A percentile compares a stretch with the other conserved stretches of the same genome.
These are phyloP conservation scores for Ceratocystis diversiconidia DNA, from an alignment of 2,329 filamentous ascomycete genomes.

Conservation along the genomic window DNA sequence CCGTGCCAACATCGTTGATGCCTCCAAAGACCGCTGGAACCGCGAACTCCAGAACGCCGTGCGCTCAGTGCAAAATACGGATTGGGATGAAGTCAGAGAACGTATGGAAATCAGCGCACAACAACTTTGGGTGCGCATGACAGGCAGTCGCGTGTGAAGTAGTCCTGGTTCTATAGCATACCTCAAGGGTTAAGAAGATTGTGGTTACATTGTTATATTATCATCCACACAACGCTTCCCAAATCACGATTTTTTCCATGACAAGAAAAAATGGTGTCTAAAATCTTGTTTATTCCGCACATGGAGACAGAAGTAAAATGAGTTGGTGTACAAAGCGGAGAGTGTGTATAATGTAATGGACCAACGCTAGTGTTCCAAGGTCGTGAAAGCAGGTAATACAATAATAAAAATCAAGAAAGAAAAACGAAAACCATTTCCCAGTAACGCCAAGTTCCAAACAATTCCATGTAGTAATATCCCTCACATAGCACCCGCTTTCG, in stretches of 20 bases:
- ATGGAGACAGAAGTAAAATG: not conserved
- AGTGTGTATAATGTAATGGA: not conserved
- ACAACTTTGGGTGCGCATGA: constrained; percentile 8
- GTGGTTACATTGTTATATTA: not conserved
- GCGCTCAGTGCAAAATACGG: constrained; percentile 48
- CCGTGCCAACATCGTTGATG: constrained; percentile 45
- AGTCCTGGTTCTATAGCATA: too few relatives aligned
- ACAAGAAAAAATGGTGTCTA: not conserved
- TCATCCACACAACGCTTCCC: too few relatives aligned
- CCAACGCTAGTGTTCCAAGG: constrained; percentile 12
- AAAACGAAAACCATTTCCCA: not conserved
- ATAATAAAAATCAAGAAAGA: constrained; percentile 1
- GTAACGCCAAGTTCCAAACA: not conserved
- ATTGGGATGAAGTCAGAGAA: constrained; percentile 50
- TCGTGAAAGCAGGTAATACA: not conserved
- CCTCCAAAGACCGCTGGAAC: constrained; percentile 68
- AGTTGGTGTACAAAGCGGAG: not conserved
- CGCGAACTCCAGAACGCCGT: constrained; percentile 54
- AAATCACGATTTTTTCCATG: too few relatives aligned
- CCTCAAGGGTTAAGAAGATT: not conserved
- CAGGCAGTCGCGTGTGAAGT: not conserved
- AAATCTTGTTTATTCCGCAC: not conserved
- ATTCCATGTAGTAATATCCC: not conserved
- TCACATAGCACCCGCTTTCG: not conserved
- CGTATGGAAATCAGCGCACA: constrained; percentile 33